Conservation (phyloP, 768 basidiomycete species). For the Mycena indigotica region DNA sequence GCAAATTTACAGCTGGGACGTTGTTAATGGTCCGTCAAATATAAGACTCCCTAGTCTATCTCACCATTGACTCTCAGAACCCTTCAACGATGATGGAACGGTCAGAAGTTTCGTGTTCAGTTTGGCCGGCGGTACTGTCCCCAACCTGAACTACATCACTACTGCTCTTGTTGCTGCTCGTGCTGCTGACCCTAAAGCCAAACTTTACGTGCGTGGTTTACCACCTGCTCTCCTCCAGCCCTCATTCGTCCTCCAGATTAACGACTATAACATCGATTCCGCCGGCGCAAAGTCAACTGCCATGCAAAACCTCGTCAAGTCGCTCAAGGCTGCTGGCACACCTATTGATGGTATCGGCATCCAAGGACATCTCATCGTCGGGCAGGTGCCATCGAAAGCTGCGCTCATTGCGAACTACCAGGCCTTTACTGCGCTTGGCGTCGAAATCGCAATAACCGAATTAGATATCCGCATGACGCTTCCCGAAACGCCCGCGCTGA, state of each 20-base stretch:
- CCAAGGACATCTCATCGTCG: constrained; percentile 63
- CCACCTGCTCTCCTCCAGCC: not conserved
- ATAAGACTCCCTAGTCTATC: not conserved
- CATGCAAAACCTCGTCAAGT: constrained; percentile 42
- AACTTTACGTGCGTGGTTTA: constrained; percentile 41
- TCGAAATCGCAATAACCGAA: constrained; percentile 72
- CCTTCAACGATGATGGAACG: constrained; percentile 55
- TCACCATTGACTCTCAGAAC: constrained; percentile 31
- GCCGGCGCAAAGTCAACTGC: constrained; percentile 45
- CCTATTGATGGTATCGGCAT: constrained; percentile 59
- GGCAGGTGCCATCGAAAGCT: constrained; percentile 47
- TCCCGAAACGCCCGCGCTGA: constrained; percentile 49
- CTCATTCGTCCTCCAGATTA: constrained; percentile 31
- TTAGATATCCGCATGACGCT: constrained; percentile 65
- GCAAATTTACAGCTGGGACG: constrained; percentile 48
- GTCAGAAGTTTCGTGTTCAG: constrained; percentile 47
- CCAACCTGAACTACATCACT: constrained; percentile 34
- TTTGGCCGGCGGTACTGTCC: constrained; percentile 35
- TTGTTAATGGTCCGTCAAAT: constrained; percentile 35
- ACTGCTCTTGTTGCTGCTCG: constrained; percentile 48
- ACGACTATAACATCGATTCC: constrained; percentile 32
- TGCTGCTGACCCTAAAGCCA: constrained; percentile 46
- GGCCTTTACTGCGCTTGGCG: constrained; percentile 58
- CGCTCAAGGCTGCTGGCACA: constrained; percentile 38
- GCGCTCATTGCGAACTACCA: constrained; percentile 49